Evolutionary conservation across 192 early-diverging fungal species (phyloP), one percentile per base, ranked within the genome.

Genomic region (Piromyces finnis): DNA sequence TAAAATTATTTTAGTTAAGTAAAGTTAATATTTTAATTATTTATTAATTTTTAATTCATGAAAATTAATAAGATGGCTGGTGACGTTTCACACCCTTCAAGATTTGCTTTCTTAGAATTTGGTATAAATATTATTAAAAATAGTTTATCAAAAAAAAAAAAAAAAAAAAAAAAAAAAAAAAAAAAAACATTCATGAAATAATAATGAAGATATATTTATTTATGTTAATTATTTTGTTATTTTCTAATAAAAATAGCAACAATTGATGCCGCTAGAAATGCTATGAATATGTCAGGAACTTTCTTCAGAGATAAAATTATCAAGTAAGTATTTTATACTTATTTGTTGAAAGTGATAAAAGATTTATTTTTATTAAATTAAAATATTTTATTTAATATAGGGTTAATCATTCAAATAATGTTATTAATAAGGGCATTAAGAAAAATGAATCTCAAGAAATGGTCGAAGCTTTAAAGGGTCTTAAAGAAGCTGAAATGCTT

Each of bases 31-130:
- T 37, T 14, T 37, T 37, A 37, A 37, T 37, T 37, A 15, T 14
- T 6, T 32, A 32, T 32, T 6, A 32, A 32, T 51, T n/a, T n/a
- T n/a, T n/a, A n/a, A n/a, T n/a, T n/a, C n/a, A n/a, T n/a, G 22
- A 51, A 22, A 51, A 17, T 22, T 22, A 17, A n/a, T n/a, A 68
- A 93, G 78, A 91, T 94, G 89, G 93, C 93, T 0, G 93, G 93
- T 2, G 92, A 94, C 80, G 88, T 86, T 14, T 80, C 85, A 30
- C 90, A 92, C 83, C 86, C 87, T 0, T 91, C 88, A 27, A 77
- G 93, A 18, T 94, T 92, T 87, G 92, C 93, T 11, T 94, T 94
- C 83, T 85, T 94, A 37, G 93, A 94, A 87, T 94, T 94, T 87
- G 92, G 86, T 78, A n/a, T n/a, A n/a, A n/a, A n/a, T n/a, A n/a